These are phyloP conservation scores for Scenedesmus sp. DNA, from an alignment of 163 green algal species.

Conservation along the genomic window DNA sequence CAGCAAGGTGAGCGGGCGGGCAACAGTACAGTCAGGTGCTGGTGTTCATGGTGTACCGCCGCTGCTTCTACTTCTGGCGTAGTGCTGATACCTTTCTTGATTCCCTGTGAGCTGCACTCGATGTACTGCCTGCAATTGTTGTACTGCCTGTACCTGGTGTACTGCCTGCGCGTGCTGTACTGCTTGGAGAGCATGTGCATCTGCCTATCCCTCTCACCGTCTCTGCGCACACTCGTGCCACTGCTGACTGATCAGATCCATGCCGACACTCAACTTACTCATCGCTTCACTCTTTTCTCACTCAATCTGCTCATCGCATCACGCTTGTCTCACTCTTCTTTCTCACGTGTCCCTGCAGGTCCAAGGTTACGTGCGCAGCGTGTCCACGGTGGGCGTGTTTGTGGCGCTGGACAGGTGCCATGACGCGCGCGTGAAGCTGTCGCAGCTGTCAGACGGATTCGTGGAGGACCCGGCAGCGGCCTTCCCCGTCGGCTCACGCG, in stretches of 20 bases:
- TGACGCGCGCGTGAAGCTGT: slow-evolving; percentile 83
- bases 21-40: too few species aligned
- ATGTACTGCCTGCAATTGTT: neutral
- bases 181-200: too few species aligned
- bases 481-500: slow-evolving; percentile 86
- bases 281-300: too few species aligned
- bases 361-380: slow-evolving; percentile 80
- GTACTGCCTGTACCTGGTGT: neutral
- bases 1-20: slow-evolving; percentile 14
- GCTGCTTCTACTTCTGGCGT: neutral
- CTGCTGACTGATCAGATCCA: neutral
- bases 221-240: neutral
- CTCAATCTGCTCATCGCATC: too few species aligned
- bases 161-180: neutral
- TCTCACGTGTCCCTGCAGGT: neutral
- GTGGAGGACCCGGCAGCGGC: slow-evolving; percentile 82
- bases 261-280: neutral
- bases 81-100: neutral
- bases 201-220: too few species aligned
- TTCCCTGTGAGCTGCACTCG: neutral
- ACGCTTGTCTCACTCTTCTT: neutral
- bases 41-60: neutral
- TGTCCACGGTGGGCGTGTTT: slow-evolving; percentile 80
- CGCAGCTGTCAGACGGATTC: slow-evolving; percentile 89
- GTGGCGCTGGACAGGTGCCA: slow-evolving; percentile 72